Percentiles rank a stretch among this genome's conserved stretches.
These are phyloP conservation scores for Botrytis byssoidea DNA, from an alignment of 2,329 filamentous ascomycete genomes.

Conservation along the genomic window DNA sequence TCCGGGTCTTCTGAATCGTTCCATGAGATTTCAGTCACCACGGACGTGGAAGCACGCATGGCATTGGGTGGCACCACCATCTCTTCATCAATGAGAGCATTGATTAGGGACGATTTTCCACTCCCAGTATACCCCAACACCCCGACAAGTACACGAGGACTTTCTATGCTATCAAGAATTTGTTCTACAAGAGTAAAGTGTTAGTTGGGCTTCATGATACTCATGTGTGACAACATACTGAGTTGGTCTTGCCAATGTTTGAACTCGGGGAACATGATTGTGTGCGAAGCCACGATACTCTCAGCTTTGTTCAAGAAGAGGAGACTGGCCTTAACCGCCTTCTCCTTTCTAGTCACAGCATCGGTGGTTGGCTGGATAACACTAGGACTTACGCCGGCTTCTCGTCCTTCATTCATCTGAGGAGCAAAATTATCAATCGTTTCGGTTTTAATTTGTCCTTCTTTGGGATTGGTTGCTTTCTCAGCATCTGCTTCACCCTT, in stretches of 20 bases:
- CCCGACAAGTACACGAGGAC: constrained; percentile 9
- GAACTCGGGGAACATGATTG: background rate
- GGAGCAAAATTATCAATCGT: background rate
- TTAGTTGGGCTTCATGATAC: background rate
- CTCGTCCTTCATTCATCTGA: background rate
- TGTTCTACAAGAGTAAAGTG: background rate
- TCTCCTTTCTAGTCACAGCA: background rate
- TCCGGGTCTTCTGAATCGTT: background rate
- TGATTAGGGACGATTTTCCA: constrained; percentile 12
- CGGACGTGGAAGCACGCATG: constrained; percentile 7
- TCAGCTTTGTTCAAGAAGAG: background rate
- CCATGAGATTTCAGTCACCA: constrained; percentile 12
- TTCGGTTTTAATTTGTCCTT: background rate
- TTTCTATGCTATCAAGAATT: background rate
- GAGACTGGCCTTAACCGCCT: background rate
- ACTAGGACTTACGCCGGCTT: too few species aligned
- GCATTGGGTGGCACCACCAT: background rate
- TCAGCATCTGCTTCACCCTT: background rate
- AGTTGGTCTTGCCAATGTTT: background rate
- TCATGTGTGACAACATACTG: background rate
- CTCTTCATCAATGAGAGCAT: constrained; percentile 17
- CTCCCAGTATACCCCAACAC: background rate
- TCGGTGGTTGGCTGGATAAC: too few species aligned
- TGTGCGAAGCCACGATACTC: background rate
- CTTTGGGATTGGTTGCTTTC: background rate